Percentiles rank a stretch among this genome's conserved stretches.
These are phyloP conservation scores for Talaromyces sp. DNA, from an alignment of 2,329 filamentous ascomycete species.

Conservation along the genomic window DNA sequence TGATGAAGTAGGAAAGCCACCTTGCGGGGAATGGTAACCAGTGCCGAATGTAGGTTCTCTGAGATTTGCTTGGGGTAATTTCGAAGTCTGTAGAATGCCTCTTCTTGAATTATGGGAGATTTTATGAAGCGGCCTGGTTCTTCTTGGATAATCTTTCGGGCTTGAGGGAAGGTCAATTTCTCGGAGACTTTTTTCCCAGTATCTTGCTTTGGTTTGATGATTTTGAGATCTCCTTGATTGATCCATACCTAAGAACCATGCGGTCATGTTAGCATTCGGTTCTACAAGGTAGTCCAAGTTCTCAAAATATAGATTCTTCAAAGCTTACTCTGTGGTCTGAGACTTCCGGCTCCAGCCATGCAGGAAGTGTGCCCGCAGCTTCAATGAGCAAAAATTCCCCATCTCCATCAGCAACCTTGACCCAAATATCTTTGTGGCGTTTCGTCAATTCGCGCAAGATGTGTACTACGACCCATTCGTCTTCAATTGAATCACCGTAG, in stretches of 20 bases:
- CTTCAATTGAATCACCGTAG: conserved; percentile 92
- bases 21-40: conserved; percentile 76
- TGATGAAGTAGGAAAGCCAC: conserved; percentile 77
- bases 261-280: background rate
- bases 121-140: conserved; percentile 65
- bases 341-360: conserved; percentile 89
- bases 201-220: conserved; percentile 65
- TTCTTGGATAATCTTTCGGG: conserved; percentile 62
- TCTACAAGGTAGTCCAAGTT: background rate
- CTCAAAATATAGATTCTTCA: background rate
- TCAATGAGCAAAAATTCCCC: conserved; percentile 96
- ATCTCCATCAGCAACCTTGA: conserved; percentile 81
- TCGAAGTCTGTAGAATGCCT: conserved; percentile 85
- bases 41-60: conserved; percentile 74
- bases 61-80: conserved; percentile 79
- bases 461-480: conserved; percentile 97
- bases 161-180: conserved; percentile 65
- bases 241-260: conserved; percentile 70
- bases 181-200: conserved; percentile 39
- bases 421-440: conserved; percentile 74
- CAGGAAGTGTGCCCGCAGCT: conserved; percentile 82
- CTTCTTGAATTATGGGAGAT: conserved; percentile 75
- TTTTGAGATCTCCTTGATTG: conserved; percentile 70
- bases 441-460: conserved; percentile 79
- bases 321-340: conserved; percentile 70